These are phyloP conservation scores for Scutellaria galericulata DNA, from an alignment of 257 asterid species.

Conservation along the genomic window DNA sequence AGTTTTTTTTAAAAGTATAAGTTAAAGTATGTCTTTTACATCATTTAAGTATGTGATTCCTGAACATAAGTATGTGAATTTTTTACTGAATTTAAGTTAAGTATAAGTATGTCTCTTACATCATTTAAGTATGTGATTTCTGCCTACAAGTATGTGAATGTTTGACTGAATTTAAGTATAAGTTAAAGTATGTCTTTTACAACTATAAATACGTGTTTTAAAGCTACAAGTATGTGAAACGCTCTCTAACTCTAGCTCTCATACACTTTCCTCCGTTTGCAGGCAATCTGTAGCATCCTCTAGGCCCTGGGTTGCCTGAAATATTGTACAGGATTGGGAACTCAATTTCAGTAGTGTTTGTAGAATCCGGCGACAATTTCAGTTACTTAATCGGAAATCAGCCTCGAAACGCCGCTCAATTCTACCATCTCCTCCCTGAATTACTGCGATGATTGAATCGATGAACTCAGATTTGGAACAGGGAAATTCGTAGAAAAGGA, in stretches of 20 bases:
- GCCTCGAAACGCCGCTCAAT: not conserved
- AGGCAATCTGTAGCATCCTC: slow-evolving; percentile 1
- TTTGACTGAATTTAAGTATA: too few species aligned
- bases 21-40: too few species aligned
- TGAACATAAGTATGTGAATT: too few species aligned
- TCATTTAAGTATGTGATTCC: too few species aligned
- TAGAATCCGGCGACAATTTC: slow-evolving; percentile 20
- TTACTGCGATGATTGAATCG: not conserved
- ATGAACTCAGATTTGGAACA: slow-evolving; percentile 23
- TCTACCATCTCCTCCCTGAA: slow-evolving; percentile 14
- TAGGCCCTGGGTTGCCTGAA: slow-evolving; percentile 9
- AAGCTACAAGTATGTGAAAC: too few species aligned
- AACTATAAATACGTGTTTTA: too few species aligned
- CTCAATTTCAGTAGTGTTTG: slow-evolving; percentile 19
- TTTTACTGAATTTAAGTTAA: too few species aligned
- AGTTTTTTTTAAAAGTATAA: too few species aligned
- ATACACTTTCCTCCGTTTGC: slow-evolving; percentile 21
- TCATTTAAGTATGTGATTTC: too few species aligned
- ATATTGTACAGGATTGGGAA: not conserved
- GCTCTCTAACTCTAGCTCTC: slow-evolving; percentile 30
- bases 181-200: too few species aligned
- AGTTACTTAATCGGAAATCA: slow-evolving; percentile 18
- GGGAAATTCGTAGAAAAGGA: slow-evolving; percentile 24
- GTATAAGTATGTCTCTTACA: too few species aligned
- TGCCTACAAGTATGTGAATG: too few species aligned